phyloP scores from a whole-genome alignment of 2,329 filamentous ascomycete genomes.

The Colletotrichum caudatum region DNA sequence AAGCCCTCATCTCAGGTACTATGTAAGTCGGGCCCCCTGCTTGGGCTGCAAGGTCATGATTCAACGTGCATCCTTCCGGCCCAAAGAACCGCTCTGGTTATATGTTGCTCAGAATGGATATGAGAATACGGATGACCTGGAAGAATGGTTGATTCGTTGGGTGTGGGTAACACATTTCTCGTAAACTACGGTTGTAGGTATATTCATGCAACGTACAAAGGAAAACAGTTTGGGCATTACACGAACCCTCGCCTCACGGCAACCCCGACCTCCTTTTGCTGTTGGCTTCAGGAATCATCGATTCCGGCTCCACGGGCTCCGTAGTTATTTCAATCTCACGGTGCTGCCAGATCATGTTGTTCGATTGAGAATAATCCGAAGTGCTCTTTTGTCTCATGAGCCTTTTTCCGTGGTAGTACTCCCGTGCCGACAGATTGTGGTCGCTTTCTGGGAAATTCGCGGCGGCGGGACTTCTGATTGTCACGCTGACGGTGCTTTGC shows the following conservation, averaged over 20 bases:
- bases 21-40: neutral
- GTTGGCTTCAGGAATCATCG: conserved; percentile 12
- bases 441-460: conserved; percentile 2
- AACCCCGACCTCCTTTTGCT: conserved; percentile 27
- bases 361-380: conserved; percentile 13
- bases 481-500: conserved; percentile 28
- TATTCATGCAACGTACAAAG: neutral
- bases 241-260: neutral
- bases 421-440: conserved; percentile 8
- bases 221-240: conserved; percentile 1
- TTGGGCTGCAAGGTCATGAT: neutral
- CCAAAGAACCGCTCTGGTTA: neutral
- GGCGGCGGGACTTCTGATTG: conserved; percentile 16
- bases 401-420: conserved; percentile 29
- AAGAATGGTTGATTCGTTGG: neutral
- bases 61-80: neutral
- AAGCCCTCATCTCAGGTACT: neutral
- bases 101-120: neutral
- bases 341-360: conserved; percentile 38
- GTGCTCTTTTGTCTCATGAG: neutral
- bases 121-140: neutral
- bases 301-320: conserved; percentile 39
- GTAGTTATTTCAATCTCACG: conserved; percentile 38
- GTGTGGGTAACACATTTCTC: neutral
- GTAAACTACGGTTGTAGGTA: conserved; percentile 6